phyloP scores from a whole-genome alignment of 306 rosid species.

The Malus domestica region ASM211411v1 NC_041801.1:20374501-20375000 shows the following conservation, averaged over 20 bases:
- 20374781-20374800: no score
- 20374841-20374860: neutral
- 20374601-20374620: neutral
- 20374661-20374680: neutral
- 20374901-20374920: neutral
- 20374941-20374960: neutral
- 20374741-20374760: neutral
- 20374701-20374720: neutral
- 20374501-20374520: neutral
- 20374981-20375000: neutral
- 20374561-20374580: no score
- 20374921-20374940: neutral
- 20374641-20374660: neutral
- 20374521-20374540: neutral
- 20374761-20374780: no score
- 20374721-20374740: no score
- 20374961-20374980: neutral
- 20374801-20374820: no score
- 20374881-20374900: neutral
- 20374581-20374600: neutral
- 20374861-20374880: neutral
- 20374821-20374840: neutral
- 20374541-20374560: neutral
- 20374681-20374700: neutral
- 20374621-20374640: neutral